Evolutionary conservation across 306 rosid species (phyloP).

Genomic region (Comarum palustre): DNA sequence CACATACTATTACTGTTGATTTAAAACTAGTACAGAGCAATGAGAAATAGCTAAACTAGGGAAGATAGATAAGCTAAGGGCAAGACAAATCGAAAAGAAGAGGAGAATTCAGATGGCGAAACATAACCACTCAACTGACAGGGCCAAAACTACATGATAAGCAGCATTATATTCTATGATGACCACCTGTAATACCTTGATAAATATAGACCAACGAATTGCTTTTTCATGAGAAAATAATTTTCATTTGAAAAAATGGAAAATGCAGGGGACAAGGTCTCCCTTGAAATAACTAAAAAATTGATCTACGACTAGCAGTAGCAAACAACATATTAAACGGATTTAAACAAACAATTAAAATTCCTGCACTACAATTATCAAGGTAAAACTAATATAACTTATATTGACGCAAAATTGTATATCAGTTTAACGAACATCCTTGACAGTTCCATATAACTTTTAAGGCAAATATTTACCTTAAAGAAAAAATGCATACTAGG

Average conservation of each 20-base stretch:
- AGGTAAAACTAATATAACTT: too few relatives aligned
- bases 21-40: background rate
- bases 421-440: background rate
- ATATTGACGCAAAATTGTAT: background rate
- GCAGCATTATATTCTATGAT: background rate
- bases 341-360: background rate
- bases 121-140: background rate
- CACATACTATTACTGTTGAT: background rate
- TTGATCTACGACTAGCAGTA: background rate
- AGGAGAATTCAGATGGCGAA: slow-evolving; percentile 1
- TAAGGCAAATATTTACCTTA: background rate
- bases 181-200: background rate
- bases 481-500: background rate
- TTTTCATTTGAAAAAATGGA: background rate
- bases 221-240: background rate
- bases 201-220: background rate
- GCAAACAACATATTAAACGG: background rate
- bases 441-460: background rate
- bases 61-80: background rate
- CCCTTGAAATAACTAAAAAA: background rate
- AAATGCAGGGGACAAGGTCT: background rate
- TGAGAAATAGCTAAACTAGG: background rate
- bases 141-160: background rate
- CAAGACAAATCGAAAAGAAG: background rate
- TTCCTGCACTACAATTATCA: background rate